Evolutionary conservation across 176 grass and related monocot species (phyloP), one percentile per base, ranked within the genome.

Genomic region (Bonia amplexicaulis): DNA sequence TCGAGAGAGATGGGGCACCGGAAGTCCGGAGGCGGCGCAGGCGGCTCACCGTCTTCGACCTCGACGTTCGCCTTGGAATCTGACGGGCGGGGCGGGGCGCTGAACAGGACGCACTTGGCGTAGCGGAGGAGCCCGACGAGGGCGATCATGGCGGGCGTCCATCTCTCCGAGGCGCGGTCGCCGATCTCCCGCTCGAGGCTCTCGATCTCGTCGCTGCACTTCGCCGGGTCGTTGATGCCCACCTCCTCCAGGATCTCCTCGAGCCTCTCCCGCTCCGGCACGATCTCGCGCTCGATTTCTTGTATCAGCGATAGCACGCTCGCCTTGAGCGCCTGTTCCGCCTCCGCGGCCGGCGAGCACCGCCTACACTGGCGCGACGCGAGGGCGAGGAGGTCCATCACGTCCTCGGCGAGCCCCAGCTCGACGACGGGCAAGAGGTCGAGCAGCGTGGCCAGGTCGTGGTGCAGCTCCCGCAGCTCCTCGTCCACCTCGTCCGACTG

Each of bases 1-100:
- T 99, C 96, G 66, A 99, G 96, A 0, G 93, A 91, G 84, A 99
- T 95, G 5, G 96, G 91, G 93, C 96, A 99, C 22, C 96, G 89
- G 84, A 99, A 95, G 77, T 99, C 96, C 76, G 67, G 80, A 1
- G 93, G 96, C 29, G 90, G 89, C 54, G 86, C 51, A 9, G 87
- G 87, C 2, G 85, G 73, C 44, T 94, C 85, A 9, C 15, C 91
- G 39, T 69, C 88, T 7, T 82, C 79, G 60, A 66, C 80, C 46
- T 88, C 88, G 42, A 39, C 6, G 73, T 76, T 82, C 13, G 61
- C 40, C 29, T 82, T 91, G 64, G 87, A 85, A 39, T 92, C 93
- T 1, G 84, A 85, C 16, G 85, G 75, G 62, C 84, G 74, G 5
- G 91, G 91, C 55, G 93, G 92, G 17, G 93, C 86, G 73, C 93